Evolutionary conservation across 2,329 filamentous ascomycete species (phyloP), one percentile per base, ranked within the genome.

Genomic region (Cercospora zeae-maydis): DNA sequence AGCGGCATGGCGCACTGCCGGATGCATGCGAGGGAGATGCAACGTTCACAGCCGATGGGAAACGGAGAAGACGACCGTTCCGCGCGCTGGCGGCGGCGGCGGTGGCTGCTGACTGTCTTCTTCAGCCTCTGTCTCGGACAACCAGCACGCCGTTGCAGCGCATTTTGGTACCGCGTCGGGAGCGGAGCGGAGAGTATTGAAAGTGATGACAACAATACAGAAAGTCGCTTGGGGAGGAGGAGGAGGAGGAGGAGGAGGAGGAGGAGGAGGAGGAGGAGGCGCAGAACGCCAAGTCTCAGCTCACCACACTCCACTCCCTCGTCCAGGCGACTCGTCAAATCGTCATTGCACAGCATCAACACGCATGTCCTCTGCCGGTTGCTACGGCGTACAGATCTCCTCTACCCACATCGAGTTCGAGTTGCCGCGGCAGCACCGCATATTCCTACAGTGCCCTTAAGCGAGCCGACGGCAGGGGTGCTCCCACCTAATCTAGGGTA

Each of bases 1-100:
- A 53, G 36, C 45, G 34, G 60, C 31, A 36, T 58, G 5, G 31
- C 30, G 47, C 57, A 19, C 34, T 59, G 61, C 60, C 10, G 31
- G 39, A 54, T 33, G 54, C 54, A 47, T 34, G 33, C 30, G 45
- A 14, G 51, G n/a, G 56, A 47, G 9, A 47, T 49, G 56, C 37
- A 21, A 42, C 13, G 49, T 16, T 53, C 49, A 30, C 49, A 53
- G 19, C 27, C 49, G 49, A 21, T 53, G 49, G 30, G n/a, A 30
- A 14, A 49, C 49, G 49, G 49, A 52, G n/a, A 34, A 8, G 24
- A 34, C 49, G 49, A 31, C 14, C 27, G 49, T 27, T 52, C 49
- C 49, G 49, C 47, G 49, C 49, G 49, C 49, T 33, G 14, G 49
- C 30, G 24, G 24, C 31, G 27, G 31, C 34, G 49, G 3, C 6